Base-by-base conservation (phyloP, 768 basidiomycete species). In the Mycena vitilis region DNA sequence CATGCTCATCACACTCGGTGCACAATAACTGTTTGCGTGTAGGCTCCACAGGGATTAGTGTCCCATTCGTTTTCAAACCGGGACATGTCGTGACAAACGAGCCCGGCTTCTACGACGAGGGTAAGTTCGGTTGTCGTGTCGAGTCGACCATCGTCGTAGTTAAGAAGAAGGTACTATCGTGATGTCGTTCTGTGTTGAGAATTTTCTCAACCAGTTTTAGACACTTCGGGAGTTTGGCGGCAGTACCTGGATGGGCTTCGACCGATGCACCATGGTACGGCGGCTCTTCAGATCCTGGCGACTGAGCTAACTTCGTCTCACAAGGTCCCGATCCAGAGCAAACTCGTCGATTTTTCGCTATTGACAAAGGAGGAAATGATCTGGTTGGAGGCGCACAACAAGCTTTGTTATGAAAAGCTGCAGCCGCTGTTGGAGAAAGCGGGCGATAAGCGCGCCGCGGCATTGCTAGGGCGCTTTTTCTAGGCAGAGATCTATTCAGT, bases 41-140 rank as follows among this genome's bases (percentile, higher is more conserved):
- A 71, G 70, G 70, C 59, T 72, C 71, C 23, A 72, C 71, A 4
- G 71, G 71, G 13, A 69, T 72, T 61, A 66, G 78, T 38, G 80
- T 83, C 25, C 80, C 87, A 2, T 83, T 93, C 60, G 79, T 83
- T 7, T 34, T 66, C 1, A 68, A 72, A 18, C 84, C 85, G 4
- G 92, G 92, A 6, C 87, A 92, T 73, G 84, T 91, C 66, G 83
- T 91, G 45, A 89, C 90, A n/a, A 91, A 92, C 74, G 91, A 93
- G 76, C 91, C 91, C 25, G 90, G 90, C 0, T 91, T 85, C 77
- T 91, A 71, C 11, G 70, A 65, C 23, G 71, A 72, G 53, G 71
- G 71, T 5, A 69, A 69, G 13, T 72, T 72, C 55, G 71, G 71
- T 6, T 69, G 67, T 38, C 71, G 71, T 15, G 69, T 57, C 52